A percentile compares a stretch with the other conserved stretches of the same genome.
phyloP scores from a whole-genome alignment of 768 basidiomycete genomes.

The Serendipita sp. region DNA sequence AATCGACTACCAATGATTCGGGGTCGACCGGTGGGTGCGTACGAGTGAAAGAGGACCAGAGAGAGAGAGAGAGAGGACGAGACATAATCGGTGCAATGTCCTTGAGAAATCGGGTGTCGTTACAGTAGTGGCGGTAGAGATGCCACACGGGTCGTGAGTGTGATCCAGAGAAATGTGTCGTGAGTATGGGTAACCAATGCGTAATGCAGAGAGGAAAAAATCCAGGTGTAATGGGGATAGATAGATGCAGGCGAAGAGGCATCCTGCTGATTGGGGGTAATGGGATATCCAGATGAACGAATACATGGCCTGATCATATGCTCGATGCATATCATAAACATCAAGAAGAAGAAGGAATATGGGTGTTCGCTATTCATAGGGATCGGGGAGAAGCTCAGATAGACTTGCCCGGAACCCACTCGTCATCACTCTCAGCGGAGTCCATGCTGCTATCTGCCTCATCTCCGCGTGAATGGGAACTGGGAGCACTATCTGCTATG shows the following conservation, averaged over 20 bases:
- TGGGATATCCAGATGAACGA: neutral
- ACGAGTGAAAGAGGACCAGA: too few species aligned
- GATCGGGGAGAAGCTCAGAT: neutral
- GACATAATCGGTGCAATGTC: neutral
- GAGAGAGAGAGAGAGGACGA: neutral
- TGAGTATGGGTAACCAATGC: neutral
- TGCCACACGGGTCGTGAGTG: neutral
- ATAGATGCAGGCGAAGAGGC: neutral
- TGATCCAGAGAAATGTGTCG: neutral
- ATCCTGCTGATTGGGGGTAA: neutral
- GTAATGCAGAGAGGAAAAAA: neutral
- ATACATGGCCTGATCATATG: neutral
- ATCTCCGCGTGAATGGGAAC: neutral
- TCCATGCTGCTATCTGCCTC: neutral
- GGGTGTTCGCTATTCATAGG: neutral
- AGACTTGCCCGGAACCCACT: constrained; percentile 4
- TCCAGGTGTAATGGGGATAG: neutral
- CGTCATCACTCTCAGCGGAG: neutral
- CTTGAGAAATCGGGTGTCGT: neutral
- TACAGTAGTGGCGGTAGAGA: neutral
- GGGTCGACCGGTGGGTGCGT: neutral
- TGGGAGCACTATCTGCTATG: neutral
- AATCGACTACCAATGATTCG: neutral
- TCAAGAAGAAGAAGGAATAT: neutral
- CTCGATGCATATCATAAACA: neutral